phyloP scores from a whole-genome alignment of 768 basidiomycete species.

The Gymnopilus junonius region DNA sequence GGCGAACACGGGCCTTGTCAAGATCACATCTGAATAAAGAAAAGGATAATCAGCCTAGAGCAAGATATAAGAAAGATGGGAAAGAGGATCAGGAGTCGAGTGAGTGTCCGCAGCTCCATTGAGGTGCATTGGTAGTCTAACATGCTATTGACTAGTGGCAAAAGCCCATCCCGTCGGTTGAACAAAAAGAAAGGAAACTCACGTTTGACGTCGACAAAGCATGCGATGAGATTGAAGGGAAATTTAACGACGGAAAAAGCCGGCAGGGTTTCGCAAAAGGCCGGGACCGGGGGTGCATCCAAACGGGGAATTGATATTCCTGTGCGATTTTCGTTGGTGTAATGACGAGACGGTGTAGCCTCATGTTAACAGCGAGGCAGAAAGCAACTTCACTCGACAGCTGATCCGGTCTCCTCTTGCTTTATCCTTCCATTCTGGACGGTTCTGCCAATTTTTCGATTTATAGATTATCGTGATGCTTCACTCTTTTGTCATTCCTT shows the following conservation, averaged over 20 bases:
- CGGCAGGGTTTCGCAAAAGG: conserved; percentile 10
- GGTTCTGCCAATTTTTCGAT: conserved; percentile 28
- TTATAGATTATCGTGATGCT: conserved; percentile 35
- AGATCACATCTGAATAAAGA: conserved; percentile 15
- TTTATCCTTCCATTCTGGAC: conserved; percentile 29
- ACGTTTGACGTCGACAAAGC: conserved; percentile 10
- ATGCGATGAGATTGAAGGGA: background rate
- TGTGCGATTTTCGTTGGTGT: conserved; percentile 12
- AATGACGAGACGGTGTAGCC: conserved; percentile 27
- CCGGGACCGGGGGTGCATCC: conserved; percentile 6
- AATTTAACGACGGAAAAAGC: conserved; percentile 16
- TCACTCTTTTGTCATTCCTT: conserved; percentile 21
- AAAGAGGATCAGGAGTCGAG: conserved; percentile 34
- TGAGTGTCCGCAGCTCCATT: conserved; percentile 44
- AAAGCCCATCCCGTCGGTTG: conserved; percentile 40
- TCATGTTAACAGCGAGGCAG: conserved; percentile 49
- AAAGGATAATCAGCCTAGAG: conserved; percentile 19
- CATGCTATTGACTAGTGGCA: conserved; percentile 50
- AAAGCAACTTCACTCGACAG: conserved; percentile 23
- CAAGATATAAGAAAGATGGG: conserved; percentile 6
- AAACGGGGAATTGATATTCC: conserved; percentile 11
- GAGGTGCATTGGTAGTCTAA: conserved; percentile 54
- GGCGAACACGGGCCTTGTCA: conserved; percentile 1
- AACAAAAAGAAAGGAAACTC: conserved; percentile 17
- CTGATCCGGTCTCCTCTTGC: conserved; percentile 32